phyloP scores from a whole-genome alignment of 148 eudicot genomes.

The Spergularia bocconei region DNA sequence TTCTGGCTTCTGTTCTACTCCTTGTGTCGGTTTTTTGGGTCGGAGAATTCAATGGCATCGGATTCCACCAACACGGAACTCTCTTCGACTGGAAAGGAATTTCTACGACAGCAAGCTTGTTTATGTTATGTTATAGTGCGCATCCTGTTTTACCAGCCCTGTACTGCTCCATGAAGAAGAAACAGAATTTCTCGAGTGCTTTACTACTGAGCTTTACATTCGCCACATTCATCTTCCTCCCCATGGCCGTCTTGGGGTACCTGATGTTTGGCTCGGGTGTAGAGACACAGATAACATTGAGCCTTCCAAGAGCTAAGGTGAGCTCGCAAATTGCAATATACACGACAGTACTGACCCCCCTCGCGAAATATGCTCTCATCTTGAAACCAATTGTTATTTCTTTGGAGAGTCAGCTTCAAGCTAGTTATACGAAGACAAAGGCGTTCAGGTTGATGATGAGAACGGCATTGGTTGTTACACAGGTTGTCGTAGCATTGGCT shows the following conservation, averaged over 20 bases:
- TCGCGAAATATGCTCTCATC: conserved; percentile 34
- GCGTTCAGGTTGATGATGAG: conserved; percentile 20
- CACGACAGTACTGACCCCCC: conserved; percentile 34
- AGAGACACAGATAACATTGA: not conserved
- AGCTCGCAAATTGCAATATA: conserved; percentile 34
- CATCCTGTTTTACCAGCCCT: conserved; percentile 52
- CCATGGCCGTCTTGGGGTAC: not conserved
- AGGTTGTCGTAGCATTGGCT: not conserved
- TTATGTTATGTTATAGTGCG: conserved; percentile 43
- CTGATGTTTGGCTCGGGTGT: not conserved
- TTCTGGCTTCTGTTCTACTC: conserved; percentile 36
- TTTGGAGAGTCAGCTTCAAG: conserved; percentile 22
- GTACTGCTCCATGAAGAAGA: conserved; percentile 44
- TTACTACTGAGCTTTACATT: not conserved
- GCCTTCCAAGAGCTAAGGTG: conserved; percentile 16
- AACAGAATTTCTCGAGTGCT: conserved; percentile 28
- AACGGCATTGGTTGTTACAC: conserved; percentile 26
- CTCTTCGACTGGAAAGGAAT: conserved; percentile 37
- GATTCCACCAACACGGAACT: conserved; percentile 40
- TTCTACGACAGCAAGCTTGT: conserved; percentile 43
- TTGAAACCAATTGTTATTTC: conserved; percentile 35
- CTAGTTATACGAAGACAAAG: conserved; percentile 11
- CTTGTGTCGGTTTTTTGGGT: conserved; percentile 37
- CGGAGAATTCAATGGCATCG: conserved; percentile 39
- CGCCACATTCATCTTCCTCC: not conserved